Evolutionary conservation across 441 rosid genomes (phyloP).

Genomic region (Brassica balearica): DNA sequence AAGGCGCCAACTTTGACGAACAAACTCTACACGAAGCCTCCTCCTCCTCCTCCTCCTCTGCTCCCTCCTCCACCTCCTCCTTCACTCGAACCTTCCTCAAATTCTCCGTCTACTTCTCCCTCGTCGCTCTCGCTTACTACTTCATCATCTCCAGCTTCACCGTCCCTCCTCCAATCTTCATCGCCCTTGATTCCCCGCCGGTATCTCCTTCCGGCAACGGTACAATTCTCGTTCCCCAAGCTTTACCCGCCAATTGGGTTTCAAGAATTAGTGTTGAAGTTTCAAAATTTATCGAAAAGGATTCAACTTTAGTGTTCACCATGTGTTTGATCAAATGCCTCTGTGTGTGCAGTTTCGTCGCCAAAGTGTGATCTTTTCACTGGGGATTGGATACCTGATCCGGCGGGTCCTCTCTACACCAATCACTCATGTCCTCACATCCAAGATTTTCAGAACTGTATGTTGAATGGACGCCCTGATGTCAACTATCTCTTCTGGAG

Average conservation of each 20-base stretch:
- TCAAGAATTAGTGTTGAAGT: background rate
- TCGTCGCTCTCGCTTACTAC: constrained; percentile 65
- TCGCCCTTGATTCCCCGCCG: constrained; percentile 9
- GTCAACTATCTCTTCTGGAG: constrained; percentile 63
- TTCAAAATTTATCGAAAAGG: background rate
- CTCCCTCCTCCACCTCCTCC: no score
- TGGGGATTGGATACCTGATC: constrained; percentile 66
- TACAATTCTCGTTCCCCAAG: background rate
- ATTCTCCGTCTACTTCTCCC: constrained; percentile 56
- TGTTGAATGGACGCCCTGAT: constrained; percentile 65
- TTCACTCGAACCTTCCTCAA: constrained; percentile 47
- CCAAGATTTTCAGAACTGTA: constrained; percentile 63
- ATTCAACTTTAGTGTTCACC: constrained; percentile 17
- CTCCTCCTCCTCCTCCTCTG: no score
- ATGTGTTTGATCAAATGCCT: no score
- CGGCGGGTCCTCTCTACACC: constrained; percentile 60
- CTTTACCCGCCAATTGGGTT: background rate
- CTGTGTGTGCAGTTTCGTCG: constrained; percentile 44
- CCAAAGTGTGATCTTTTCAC: constrained; percentile 57
- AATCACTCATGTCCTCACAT: constrained; percentile 55
- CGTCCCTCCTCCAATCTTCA: constrained; percentile 41
- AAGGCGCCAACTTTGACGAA: no score
- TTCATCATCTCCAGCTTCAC: constrained; percentile 58
- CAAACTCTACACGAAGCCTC: no score
- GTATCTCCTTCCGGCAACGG: constrained; percentile 46